These are phyloP conservation scores for Penicillium steckii DNA, from an alignment of 495 filamentous ascomycete species.

Conservation along the genomic window DNA sequence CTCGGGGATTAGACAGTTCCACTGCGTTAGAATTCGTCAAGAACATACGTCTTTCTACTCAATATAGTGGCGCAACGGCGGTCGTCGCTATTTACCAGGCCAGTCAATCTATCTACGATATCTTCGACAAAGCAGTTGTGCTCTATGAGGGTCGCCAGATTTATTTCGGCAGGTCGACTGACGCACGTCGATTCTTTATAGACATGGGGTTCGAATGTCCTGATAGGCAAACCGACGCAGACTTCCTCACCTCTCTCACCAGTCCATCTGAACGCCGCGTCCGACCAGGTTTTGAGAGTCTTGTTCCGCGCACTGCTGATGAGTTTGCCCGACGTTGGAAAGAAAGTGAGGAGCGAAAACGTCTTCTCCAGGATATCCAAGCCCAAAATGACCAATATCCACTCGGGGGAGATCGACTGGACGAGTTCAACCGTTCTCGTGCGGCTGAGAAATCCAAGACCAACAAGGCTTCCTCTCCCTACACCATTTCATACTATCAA, in stretches of 20 bases:
- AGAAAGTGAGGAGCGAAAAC: constrained; percentile 63
- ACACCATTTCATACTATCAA: constrained; percentile 69
- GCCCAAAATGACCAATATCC: constrained; percentile 63
- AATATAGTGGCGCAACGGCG: constrained; percentile 62
- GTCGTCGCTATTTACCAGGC: constrained; percentile 86
- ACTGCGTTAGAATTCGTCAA: constrained; percentile 80
- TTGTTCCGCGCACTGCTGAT: constrained; percentile 68
- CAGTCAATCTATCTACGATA: constrained; percentile 71
- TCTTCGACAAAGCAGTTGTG: constrained; percentile 76
- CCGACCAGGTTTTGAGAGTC: constrained; percentile 61
- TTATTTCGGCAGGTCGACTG: constrained; percentile 65
- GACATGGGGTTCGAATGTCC: constrained; percentile 76
- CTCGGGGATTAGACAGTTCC: constrained; percentile 75
- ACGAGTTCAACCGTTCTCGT: constrained; percentile 67
- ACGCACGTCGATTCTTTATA: constrained; percentile 68
- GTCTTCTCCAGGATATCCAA: constrained; percentile 69
- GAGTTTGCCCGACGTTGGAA: constrained; percentile 77
- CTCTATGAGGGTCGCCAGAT: constrained; percentile 84
- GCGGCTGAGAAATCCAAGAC: constrained; percentile 53
- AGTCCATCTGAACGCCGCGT: constrained; percentile 65
- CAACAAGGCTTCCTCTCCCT: constrained; percentile 66
- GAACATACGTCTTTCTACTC: constrained; percentile 63
- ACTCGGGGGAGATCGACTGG: constrained; percentile 59
- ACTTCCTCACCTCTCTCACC: constrained; percentile 80
- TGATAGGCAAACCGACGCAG: constrained; percentile 69